These are phyloP conservation scores for Durio zibethinus DNA, from an alignment of 345 rosid genomes.

Conservation along the genomic window DNA sequence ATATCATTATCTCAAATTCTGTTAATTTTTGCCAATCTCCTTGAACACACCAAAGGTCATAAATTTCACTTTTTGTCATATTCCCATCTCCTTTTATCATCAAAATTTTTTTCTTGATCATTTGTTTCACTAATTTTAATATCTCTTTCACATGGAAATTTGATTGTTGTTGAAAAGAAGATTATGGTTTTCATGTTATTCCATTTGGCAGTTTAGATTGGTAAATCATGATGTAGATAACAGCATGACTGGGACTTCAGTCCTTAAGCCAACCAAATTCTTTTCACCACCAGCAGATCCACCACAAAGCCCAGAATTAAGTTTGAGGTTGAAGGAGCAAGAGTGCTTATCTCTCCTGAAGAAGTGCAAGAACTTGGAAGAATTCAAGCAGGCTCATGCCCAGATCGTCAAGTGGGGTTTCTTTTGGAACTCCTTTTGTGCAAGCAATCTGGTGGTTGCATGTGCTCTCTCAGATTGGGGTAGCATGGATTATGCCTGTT, in stretches of 20 bases:
- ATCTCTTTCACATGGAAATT: background rate
- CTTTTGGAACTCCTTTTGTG: constrained; percentile 27
- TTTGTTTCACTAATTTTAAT: background rate
- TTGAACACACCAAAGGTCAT: background rate
- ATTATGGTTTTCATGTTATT: background rate
- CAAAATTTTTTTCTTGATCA: background rate
- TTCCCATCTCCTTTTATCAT: background rate
- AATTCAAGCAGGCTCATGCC: constrained; percentile 37
- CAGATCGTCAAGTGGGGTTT: constrained; percentile 40
- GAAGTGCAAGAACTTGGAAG: constrained; percentile 41
- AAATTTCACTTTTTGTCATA: background rate
- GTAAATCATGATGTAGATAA: constrained; percentile 25
- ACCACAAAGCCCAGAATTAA: constrained; percentile 27
- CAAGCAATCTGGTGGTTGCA: constrained; percentile 36
- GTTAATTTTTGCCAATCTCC: background rate
- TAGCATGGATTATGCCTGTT: constrained; percentile 40
- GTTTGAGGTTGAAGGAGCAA: constrained; percentile 45
- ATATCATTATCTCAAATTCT: background rate
- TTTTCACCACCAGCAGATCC: constrained; percentile 21
- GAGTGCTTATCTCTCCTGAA: constrained; percentile 52
- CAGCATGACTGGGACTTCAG: constrained; percentile 38
- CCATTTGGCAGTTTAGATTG: background rate
- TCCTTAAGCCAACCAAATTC: constrained; percentile 29
- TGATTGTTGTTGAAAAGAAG: background rate
- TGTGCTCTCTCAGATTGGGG: constrained; percentile 29